Percentiles rank a stretch among this genome's conserved stretches.
These are phyloP conservation scores for Wallacemonas collosoma DNA, from an alignment of 208 protist genomes.

Conservation along the genomic window DNA sequence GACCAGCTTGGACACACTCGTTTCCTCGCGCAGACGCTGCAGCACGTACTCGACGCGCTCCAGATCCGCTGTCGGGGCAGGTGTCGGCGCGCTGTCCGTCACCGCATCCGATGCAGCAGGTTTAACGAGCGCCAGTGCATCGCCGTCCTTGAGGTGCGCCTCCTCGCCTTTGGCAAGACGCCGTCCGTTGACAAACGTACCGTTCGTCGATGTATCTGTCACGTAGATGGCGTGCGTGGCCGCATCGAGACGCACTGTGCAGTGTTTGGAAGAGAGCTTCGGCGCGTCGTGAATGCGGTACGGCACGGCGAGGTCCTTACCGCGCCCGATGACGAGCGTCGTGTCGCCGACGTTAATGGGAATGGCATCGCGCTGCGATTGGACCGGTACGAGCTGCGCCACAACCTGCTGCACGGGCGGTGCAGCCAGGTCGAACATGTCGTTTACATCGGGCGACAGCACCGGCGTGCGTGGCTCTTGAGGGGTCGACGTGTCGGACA, in stretches of 20 bases:
- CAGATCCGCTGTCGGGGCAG: constrained; percentile 11
- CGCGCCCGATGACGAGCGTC: constrained; percentile 58
- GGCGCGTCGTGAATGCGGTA: constrained; percentile 53
- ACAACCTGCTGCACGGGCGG: constrained; percentile 68
- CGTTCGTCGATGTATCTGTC: constrained; percentile 77
- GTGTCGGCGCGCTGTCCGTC: neutral
- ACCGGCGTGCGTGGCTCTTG: constrained; percentile 20
- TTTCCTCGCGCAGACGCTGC: constrained; percentile 52
- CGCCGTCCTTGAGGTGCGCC: constrained; percentile 56
- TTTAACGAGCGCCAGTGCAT: constrained; percentile 47
- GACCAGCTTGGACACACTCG: constrained; percentile 33
- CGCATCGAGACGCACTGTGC: constrained; percentile 63
- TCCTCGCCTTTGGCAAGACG: constrained; percentile 42
- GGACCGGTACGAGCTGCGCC: constrained; percentile 65
- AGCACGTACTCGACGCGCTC: constrained; percentile 53
- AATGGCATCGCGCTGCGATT: constrained; percentile 26
- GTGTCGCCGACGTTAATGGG: constrained; percentile 51
- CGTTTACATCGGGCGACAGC: constrained; percentile 33
- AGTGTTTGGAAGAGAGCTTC: constrained; percentile 74
- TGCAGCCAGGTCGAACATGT: constrained; percentile 79
- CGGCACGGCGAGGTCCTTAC: constrained; percentile 59
- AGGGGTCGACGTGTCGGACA: constrained; percentile 12
- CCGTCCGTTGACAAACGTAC: constrained; percentile 74
- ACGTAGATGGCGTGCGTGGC: constrained; percentile 53
- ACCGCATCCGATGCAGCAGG: constrained; percentile 12